Percentiles rank a stretch among this genome's conserved stretches.
Conservation (phyloP, 164 flowering plant genomes). For the Warburgia ugandensis region DNA sequence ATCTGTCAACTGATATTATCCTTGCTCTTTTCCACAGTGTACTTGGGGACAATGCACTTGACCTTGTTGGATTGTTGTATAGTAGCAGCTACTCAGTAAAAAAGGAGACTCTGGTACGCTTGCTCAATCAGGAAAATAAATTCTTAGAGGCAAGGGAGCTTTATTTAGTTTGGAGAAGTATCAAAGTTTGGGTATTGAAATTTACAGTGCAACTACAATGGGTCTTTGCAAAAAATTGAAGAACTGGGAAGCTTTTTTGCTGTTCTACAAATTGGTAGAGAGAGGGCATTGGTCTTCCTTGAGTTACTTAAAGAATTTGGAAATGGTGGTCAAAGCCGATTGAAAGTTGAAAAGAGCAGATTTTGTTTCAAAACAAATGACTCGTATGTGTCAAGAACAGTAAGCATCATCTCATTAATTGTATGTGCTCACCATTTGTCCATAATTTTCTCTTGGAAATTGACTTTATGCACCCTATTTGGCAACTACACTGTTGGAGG, state of each 20-base stretch:
- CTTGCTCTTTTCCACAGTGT: conserved; percentile 30
- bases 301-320: conserved; percentile 33
- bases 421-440: too few relatives aligned
- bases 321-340: conserved; percentile 29
- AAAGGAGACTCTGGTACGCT: conserved; percentile 40
- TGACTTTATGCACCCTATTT: too few relatives aligned
- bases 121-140: conserved; percentile 33
- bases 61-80: conserved; percentile 36
- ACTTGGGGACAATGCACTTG: conserved; percentile 33
- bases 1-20: conserved; percentile 42
- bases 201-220: conserved; percentile 30
- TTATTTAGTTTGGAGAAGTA: conserved; percentile 41
- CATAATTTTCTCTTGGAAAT: too few relatives aligned
- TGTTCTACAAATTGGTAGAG: conserved; percentile 57
- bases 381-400: too few relatives aligned
- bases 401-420: too few relatives aligned
- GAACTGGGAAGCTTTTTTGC: conserved; percentile 48
- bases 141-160: conserved; percentile 38
- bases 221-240: conserved; percentile 45
- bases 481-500: too few relatives aligned
- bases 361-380: conserved; percentile 40
- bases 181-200: conserved; percentile 23
- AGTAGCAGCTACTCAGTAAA: conserved; percentile 47
- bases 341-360: conserved; percentile 48
- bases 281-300: conserved; percentile 28